Percentiles rank a stretch among this genome's conserved stretches.
Conservation (phyloP, 2,329 filamentous ascomycete genomes). For the Trichoderma afroharzianum region DNA sequence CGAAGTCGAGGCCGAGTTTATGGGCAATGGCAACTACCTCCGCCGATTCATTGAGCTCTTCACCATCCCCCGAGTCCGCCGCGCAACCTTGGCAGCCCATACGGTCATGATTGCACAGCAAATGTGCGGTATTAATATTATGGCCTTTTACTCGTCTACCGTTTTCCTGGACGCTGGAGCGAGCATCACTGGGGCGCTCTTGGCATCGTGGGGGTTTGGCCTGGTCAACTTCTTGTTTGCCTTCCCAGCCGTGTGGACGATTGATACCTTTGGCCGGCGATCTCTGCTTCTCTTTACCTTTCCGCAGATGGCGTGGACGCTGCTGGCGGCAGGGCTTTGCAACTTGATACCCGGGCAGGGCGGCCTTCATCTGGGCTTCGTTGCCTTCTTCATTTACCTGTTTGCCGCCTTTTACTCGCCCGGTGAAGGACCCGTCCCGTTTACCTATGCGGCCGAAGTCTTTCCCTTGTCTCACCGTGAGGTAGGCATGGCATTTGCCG, state of each 20-base stretch:
- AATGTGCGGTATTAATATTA: constrained; percentile 69
- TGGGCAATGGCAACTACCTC: constrained; percentile 52
- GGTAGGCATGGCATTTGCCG: constrained; percentile 67
- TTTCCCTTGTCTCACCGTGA: constrained; percentile 69
- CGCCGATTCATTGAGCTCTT: constrained; percentile 63
- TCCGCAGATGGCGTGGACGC: constrained; percentile 41
- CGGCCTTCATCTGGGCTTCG: constrained; percentile 39
- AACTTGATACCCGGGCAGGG: constrained; percentile 45
- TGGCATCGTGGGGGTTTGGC: constrained; percentile 57
- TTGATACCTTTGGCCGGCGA: constrained; percentile 55
- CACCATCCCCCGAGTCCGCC: constrained; percentile 63
- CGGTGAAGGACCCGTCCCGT: constrained; percentile 63
- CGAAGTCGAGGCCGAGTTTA: constrained; percentile 52
- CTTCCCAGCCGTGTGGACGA: constrained; percentile 56
- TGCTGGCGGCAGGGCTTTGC: constrained; percentile 43
- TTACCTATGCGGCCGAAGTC: constrained; percentile 65
- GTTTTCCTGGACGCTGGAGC: constrained; percentile 58
- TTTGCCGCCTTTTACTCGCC: constrained; percentile 51
- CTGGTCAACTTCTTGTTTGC: constrained; percentile 57
- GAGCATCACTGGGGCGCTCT: constrained; percentile 51
- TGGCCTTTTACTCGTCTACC: constrained; percentile 71
- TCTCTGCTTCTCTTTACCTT: constrained; percentile 44
- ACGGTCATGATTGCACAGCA: constrained; percentile 78
- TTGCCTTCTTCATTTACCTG: constrained; percentile 55
- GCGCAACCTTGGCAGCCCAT: constrained; percentile 72